Base-by-base conservation (phyloP, 2,329 filamentous ascomycete species). In the Penicillium sp. region DNA sequence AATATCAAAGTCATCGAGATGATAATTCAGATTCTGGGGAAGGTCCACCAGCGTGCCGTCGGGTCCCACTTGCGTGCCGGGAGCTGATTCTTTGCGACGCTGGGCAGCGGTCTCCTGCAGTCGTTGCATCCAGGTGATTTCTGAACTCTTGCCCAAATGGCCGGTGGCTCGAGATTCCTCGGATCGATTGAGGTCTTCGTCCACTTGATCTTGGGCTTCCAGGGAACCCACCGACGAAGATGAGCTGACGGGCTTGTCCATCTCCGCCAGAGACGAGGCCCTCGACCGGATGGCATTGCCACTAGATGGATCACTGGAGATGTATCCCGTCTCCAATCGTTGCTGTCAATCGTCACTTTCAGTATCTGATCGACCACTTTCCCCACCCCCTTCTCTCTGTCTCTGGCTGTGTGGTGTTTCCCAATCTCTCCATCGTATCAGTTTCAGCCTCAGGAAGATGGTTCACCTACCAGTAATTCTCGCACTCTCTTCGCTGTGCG, bases 1-100 rank as follows among this genome's bases (percentile, higher is more conserved):
- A n/a, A 68, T 64, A 18, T 63, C 55, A 11, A 67, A 47, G 50
- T 71, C 68, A 48, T 70, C 67, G 9, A 67, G 50, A 47, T 69
- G 64, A 49, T 65, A 66, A 43, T 53, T 67, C 9, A 57, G 2
- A 5, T 28, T n/a, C 9, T 45, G 39, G 11, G 43, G 39, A 13
- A 25, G 18, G 4, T 35, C 40, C 9, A 5, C 12, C 6, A 34
- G 12, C 9, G 32, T 29, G 13, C 18, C 40, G 4, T 26, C 40
- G 4, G 4, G n/a, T 12, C 13, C 25, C 7, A 28, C 9, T 9
- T 26, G 11, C 6, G 29, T 4, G 13, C 25, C 3, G 25, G 5
- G 3, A 11, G 9, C 40, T 5, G 8, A 38, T 12, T 12, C 40
- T 46, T 36, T 39, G 28, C n/a, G 40, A 12, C 40, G 40, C 2